A percentile compares a stretch with the other conserved stretches of the same genome.
phyloP scores from a whole-genome alignment of 345 rosid species.

The Gossypium stocksii region DNA sequence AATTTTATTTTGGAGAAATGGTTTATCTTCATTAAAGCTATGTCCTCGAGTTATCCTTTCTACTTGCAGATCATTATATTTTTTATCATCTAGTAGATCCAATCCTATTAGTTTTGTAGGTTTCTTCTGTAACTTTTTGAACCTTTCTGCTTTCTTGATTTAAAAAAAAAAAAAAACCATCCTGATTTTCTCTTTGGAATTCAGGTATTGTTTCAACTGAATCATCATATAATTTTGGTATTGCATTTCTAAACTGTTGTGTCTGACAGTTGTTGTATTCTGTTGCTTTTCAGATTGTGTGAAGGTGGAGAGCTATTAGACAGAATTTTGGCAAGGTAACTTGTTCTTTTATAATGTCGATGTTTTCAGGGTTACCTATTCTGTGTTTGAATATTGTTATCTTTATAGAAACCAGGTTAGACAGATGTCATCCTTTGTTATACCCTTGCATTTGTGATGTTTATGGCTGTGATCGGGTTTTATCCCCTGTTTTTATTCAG shows the following conservation, averaged over 20 bases:
- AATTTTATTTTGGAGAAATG: conserved; percentile 2
- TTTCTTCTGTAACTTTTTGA: not conserved
- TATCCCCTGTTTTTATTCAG: not conserved
- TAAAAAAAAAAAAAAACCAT: not conserved
- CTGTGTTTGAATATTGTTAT: not conserved
- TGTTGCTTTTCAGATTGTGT: conserved; percentile 52
- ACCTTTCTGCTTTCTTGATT: not conserved
- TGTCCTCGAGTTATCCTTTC: conserved; percentile 1
- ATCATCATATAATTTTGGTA: not conserved
- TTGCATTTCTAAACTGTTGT: not conserved
- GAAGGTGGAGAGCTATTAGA: conserved; percentile 87
- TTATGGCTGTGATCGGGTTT: not conserved
- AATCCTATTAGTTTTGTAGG: not conserved
- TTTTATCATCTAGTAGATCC: not conserved
- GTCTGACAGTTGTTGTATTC: conserved; percentile 17
- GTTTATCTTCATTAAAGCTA: conserved; percentile 9
- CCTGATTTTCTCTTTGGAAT: not conserved
- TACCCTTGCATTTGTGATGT: not conserved
- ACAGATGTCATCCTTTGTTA: not conserved
- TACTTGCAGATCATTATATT: not conserved
- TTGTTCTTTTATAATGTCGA: not conserved
- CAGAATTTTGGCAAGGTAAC: conserved; percentile 76
- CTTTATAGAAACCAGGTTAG: not conserved
- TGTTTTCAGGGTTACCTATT: not conserved
- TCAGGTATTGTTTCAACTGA: not conserved